phyloP scores from a whole-genome alignment of 345 rosid genomes.

The Erysimum cheiranthoides region DNA sequence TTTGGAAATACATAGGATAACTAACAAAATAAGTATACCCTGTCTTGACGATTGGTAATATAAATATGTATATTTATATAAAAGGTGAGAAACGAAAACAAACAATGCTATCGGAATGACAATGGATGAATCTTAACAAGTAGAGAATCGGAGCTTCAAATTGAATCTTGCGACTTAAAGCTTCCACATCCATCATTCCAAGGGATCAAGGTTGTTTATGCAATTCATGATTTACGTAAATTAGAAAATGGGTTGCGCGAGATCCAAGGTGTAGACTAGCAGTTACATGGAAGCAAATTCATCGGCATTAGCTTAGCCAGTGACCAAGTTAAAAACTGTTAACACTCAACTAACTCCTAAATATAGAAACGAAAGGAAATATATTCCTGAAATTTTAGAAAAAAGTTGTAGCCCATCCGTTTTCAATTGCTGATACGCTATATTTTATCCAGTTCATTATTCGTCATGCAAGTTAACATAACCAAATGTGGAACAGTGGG shows the following conservation, averaged over 20 bases:
- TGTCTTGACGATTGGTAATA: conserved; percentile 15
- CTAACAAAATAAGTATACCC: not conserved
- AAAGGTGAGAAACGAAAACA: not conserved
- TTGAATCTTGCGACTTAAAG: not conserved
- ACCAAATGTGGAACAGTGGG: too few relatives aligned
- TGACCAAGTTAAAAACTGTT: not conserved
- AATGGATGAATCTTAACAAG: not conserved
- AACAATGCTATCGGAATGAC: not conserved
- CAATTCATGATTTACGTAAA: not conserved
- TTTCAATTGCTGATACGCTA: not conserved
- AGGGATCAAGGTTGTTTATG: not conserved
- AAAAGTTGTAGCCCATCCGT: not conserved
- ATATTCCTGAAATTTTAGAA: not conserved
- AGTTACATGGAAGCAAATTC: not conserved
- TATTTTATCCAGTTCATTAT: not conserved
- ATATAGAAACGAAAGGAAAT: not conserved
- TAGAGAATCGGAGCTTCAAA: not conserved
- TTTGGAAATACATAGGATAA: conserved; percentile 30
- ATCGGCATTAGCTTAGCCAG: not conserved
- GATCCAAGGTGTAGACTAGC: not conserved
- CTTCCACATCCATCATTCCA: not conserved
- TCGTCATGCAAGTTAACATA: not conserved
- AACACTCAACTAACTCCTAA: not conserved
- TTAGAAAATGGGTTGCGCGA: not conserved
- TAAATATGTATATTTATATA: too few relatives aligned